A percentile compares a stretch with the other conserved stretches of the same genome.
phyloP scores from a whole-genome alignment of 139 green algal species.

The Coelastrella sp. region DNA sequence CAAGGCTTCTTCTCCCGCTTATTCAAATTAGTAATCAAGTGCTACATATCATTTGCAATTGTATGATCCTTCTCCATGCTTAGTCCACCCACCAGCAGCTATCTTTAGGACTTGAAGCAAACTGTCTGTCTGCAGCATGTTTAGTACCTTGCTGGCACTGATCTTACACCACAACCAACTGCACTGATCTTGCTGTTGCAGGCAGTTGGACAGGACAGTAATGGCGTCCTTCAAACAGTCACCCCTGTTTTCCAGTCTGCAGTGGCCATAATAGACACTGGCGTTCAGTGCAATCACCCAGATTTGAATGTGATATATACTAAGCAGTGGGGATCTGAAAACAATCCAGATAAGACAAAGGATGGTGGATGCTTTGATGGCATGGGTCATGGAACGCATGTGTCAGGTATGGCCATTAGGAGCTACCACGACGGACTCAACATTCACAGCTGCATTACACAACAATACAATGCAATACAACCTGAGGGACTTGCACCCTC shows the following conservation, averaged over 20 bases:
- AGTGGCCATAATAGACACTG: constrained; percentile 25
- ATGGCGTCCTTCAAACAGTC: not conserved
- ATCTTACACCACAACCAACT: not conserved
- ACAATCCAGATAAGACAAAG: not conserved
- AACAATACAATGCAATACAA: no score
- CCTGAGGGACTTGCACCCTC: no score
- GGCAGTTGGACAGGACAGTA: not conserved
- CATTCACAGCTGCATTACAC: no score
- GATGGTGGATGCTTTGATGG: constrained; percentile 15
- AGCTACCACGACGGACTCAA: no score
- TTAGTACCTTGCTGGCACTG: no score
- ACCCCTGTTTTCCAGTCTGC: not conserved
- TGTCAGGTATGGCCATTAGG: not conserved
- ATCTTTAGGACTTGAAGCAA: no score
- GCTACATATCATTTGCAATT: no score
- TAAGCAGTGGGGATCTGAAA: not conserved
- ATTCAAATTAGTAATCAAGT: no score
- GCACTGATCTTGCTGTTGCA: not conserved
- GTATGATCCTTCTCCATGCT: no score
- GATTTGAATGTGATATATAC: not conserved
- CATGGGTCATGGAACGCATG: constrained; percentile 17
- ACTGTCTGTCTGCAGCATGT: no score
- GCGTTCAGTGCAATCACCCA: constrained; percentile 23
- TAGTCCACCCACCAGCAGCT: no score
- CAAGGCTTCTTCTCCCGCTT: no score